A percentile compares a stretch with the other conserved stretches of the same genome.
These are phyloP conservation scores for Pseudopediastrum boryanum DNA, from an alignment of 139 green algal genomes.

Conservation along the genomic window DNA sequence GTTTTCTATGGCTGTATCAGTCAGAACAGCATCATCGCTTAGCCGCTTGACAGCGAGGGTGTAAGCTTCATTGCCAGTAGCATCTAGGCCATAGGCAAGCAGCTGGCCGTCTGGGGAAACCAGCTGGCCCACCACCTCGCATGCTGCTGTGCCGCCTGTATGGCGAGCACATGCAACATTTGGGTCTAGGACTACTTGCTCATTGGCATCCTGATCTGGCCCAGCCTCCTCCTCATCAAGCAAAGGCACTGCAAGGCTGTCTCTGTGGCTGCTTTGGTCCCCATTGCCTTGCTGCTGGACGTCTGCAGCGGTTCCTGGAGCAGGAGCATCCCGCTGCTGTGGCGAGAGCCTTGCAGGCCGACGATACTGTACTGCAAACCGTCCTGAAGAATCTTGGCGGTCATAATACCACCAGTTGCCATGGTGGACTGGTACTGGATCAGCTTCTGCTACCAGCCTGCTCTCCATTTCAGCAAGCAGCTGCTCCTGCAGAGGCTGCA, in stretches of 20 bases:
- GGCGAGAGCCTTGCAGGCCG: background rate
- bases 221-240: background rate
- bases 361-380: constrained; percentile 14
- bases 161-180: background rate
- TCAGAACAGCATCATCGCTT: background rate
- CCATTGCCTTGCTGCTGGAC: background rate
- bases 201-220: background rate
- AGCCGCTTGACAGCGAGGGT: constrained; percentile 8
- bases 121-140: constrained; percentile 15
- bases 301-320: background rate
- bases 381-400: constrained; percentile 3
- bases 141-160: constrained; percentile 3
- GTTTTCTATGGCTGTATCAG: background rate
- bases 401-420: constrained; percentile 35
- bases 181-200: constrained; percentile 29
- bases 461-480: constrained; percentile 30
- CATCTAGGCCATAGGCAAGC: constrained; percentile 23
- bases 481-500: constrained; percentile 1
- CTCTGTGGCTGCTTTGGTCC: background rate
- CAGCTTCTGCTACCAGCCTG: background rate
- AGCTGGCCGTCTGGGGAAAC: constrained; percentile 24
- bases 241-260: background rate
- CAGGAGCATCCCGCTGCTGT: background rate
- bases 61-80: constrained; percentile 18
- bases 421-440: constrained; percentile 14